Conservation (phyloP, 495 filamentous ascomycete species). For the Penicillium roqueforti region DNA sequence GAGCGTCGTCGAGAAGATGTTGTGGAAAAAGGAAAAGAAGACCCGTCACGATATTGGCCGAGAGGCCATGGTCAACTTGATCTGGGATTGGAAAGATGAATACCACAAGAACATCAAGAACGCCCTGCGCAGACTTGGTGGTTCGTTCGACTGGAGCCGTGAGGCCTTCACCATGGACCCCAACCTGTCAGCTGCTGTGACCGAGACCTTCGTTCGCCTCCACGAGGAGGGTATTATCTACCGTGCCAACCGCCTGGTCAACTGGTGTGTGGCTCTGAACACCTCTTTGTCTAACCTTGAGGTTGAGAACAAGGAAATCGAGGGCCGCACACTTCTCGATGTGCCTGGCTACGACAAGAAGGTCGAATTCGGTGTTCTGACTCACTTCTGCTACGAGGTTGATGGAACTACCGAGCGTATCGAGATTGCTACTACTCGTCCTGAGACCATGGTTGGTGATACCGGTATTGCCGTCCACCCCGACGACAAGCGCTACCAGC, state of each 20-base stretch:
- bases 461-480: conserved; percentile 74
- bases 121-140: conserved; percentile 55
- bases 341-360: conserved; percentile 64
- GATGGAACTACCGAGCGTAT: conserved; percentile 62
- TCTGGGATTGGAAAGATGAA: conserved; percentile 68
- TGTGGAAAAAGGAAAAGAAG: conserved; percentile 62
- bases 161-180: conserved; percentile 74
- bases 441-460: conserved; percentile 81
- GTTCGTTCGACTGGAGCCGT: conserved; percentile 59
- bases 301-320: conserved; percentile 69
- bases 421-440: conserved; percentile 73
- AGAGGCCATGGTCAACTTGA: conserved; percentile 52
- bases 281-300: conserved; percentile 76
- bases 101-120: conserved; percentile 62
- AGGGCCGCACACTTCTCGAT: conserved; percentile 59
- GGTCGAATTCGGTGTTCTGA: conserved; percentile 69
- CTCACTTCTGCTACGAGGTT: conserved; percentile 67
- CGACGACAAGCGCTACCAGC: conserved; percentile 57
- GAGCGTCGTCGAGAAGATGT: conserved; percentile 72
- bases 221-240: conserved; percentile 77
- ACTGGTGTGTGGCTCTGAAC: conserved; percentile 70
- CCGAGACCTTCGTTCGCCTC: conserved; percentile 65
- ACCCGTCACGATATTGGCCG: conserved; percentile 65
- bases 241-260: conserved; percentile 69
- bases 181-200: conserved; percentile 63